Evolutionary conservation across 371 early-diverging fungal species (phyloP).

Genomic region (Umbelopsis sp.): DNA sequence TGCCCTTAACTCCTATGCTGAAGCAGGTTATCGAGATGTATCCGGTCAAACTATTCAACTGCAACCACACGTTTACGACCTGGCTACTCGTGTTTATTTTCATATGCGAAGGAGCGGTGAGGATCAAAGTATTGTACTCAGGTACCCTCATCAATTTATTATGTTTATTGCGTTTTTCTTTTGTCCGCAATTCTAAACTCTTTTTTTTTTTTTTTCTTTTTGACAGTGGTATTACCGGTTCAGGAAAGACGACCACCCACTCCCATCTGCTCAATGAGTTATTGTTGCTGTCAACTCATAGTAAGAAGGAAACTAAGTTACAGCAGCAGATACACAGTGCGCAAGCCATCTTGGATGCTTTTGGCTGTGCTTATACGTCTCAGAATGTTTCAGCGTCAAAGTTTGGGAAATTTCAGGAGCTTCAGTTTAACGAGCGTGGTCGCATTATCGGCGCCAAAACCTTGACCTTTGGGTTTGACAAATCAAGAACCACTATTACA

Average conservation of each 20-base stretch:
- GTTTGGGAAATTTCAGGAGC: constrained; percentile 75
- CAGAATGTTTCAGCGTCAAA: constrained; percentile 69
- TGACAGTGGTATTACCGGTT: constrained; percentile 70
- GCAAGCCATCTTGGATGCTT: constrained; percentile 64
- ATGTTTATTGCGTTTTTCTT: background rate
- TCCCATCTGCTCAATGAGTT: constrained; percentile 68
- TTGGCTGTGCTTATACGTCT: constrained; percentile 64
- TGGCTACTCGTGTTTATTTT: constrained; percentile 69
- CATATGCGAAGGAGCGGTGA: constrained; percentile 84
- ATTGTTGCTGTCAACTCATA: constrained; percentile 56
- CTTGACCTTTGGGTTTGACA: constrained; percentile 84
- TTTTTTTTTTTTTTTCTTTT: background rate
- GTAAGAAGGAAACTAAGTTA: constrained; percentile 62
- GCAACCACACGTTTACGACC: constrained; percentile 65
- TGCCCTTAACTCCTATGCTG: constrained; percentile 57
- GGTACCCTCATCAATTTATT: constrained; percentile 45
- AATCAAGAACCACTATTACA: constrained; percentile 62
- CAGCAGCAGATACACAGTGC: constrained; percentile 60
- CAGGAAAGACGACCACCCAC: constrained; percentile 77
- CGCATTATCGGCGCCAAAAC: constrained; percentile 77
- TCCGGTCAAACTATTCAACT: constrained; percentile 44
- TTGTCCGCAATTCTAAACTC: constrained; percentile 1
- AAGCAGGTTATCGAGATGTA: constrained; percentile 54
- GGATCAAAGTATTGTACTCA: constrained; percentile 80
- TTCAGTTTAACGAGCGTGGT: constrained; percentile 81